Conservation (phyloP, 2,329 filamentous ascomycete genomes). For the Phoma herbarum region DNA sequence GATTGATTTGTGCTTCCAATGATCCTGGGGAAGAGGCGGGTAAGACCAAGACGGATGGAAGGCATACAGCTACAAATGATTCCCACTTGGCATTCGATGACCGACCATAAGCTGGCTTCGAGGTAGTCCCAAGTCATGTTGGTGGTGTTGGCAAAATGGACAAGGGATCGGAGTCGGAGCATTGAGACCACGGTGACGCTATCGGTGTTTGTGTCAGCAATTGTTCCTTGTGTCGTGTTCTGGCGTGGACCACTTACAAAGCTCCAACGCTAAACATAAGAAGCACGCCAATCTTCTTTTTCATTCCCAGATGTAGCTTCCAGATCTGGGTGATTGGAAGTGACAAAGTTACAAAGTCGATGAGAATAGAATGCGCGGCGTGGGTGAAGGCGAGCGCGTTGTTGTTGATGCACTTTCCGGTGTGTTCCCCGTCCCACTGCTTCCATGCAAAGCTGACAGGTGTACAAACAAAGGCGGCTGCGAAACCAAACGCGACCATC, state of each 20-base stretch:
- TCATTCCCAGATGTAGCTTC: conserved; percentile 38
- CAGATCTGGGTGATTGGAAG: conserved; percentile 46
- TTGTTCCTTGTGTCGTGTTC: no score
- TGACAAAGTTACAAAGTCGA: conserved; percentile 38
- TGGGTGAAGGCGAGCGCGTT: conserved; percentile 42
- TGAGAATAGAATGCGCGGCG: conserved; percentile 42
- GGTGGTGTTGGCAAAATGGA: conserved; percentile 52
- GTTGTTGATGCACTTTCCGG: conserved; percentile 45
- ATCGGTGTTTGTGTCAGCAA: conserved; percentile 24
- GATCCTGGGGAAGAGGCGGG: conserved; percentile 13
- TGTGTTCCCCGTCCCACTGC: conserved; percentile 38
- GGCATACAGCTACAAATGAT: conserved; percentile 56
- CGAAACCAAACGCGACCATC: conserved; percentile 31
- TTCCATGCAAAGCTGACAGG: conserved; percentile 45
- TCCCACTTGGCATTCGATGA: conserved; percentile 52
- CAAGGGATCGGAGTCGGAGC: conserved; percentile 52
- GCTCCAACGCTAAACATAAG: conserved; percentile 50
- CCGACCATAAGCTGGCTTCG: conserved; percentile 44
- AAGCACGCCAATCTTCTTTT: conserved; percentile 49
- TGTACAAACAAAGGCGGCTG: conserved; percentile 37
- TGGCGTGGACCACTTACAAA: conserved; percentile 35
- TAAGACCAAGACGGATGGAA: conserved; percentile 45
- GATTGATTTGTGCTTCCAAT: conserved; percentile 13
- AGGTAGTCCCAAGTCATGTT: conserved; percentile 45
- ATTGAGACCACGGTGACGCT: conserved; percentile 56